Conservation (phyloP, 805 yeast genomes). For the Candida manassasensis region DNA sequence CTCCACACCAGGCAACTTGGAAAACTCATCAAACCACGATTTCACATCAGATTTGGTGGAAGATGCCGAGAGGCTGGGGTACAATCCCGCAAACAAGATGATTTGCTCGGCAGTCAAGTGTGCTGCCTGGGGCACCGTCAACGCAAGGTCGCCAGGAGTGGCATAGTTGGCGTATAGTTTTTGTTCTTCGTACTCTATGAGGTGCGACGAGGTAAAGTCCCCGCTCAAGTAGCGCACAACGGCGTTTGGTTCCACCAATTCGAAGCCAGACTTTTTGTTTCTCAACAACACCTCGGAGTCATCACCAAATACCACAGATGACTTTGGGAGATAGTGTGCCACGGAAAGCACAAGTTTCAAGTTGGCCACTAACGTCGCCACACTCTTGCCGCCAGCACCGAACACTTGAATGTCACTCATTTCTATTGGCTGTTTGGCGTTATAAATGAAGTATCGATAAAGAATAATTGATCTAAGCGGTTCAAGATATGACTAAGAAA, state of each 20-base stretch:
- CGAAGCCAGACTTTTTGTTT: constrained; percentile 36
- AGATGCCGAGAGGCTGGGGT: constrained; percentile 34
- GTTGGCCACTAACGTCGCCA: constrained; percentile 33
- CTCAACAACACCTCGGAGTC: constrained; percentile 23
- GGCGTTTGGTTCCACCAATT: constrained; percentile 62
- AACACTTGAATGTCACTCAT: constrained; percentile 20
- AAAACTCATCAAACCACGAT: constrained; percentile 42
- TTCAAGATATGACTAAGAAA: too few species aligned
- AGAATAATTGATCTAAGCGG: too few species aligned
- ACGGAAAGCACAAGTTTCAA: constrained; percentile 42
- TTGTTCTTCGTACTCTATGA: constrained; percentile 42
- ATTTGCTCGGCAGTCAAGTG: constrained; percentile 46
- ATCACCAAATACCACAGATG: constrained; percentile 22
- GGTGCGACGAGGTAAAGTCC: constrained; percentile 37
- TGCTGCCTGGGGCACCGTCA: constrained; percentile 10
- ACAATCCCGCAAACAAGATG: constrained; percentile 55
- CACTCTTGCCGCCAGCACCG: constrained; percentile 21
- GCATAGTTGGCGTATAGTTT: constrained; percentile 36
- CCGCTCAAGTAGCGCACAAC: constrained; percentile 58
- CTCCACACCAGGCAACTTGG: constrained; percentile 33
- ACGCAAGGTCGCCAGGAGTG: constrained; percentile 14
- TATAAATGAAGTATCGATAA: too few species aligned
- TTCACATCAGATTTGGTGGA: constrained; percentile 12
- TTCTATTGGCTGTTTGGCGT: neutral
- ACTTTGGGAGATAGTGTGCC: neutral